Percentiles rank a stretch among this genome's conserved stretches.
Evolutionary conservation across 345 rosid species (phyloP).

Genomic region (Acer negundo): DNA sequence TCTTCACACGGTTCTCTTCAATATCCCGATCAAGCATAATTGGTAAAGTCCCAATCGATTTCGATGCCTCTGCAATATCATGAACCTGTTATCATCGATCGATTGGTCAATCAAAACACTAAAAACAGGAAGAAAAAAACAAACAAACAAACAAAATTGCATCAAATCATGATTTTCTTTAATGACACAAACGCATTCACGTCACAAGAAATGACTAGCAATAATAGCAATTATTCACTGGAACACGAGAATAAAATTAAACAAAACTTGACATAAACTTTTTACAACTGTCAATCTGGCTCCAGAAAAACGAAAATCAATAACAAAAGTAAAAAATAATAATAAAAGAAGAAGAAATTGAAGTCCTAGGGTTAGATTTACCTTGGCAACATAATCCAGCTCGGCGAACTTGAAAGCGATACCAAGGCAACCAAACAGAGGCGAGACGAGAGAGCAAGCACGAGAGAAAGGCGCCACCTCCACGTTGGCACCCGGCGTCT

Average conservation of each 20-base stretch:
- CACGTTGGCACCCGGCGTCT: constrained; percentile 44
- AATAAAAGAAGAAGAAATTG: no score
- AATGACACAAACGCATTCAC: neutral
- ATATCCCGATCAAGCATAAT: constrained; percentile 66
- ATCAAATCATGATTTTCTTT: neutral
- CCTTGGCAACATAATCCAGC: constrained; percentile 96
- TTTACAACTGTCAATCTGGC: no score
- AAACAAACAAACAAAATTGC: neutral
- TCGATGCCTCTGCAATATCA: constrained; percentile 76
- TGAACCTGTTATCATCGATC: constrained; percentile 51
- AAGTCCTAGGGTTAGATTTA: constrained; percentile 15
- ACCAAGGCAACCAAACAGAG: constrained; percentile 89
- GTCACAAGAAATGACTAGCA: neutral
- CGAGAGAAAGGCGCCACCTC: constrained; percentile 72
- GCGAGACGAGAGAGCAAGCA: constrained; percentile 90
- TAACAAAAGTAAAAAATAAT: neutral
- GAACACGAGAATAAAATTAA: neutral
- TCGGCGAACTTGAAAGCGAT: constrained; percentile 97
- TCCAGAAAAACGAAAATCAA: neutral
- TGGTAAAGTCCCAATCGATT: constrained; percentile 54
- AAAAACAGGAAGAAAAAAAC: no score
- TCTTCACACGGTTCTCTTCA: constrained; percentile 50
- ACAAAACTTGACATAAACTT: no score
- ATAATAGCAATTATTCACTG: neutral
- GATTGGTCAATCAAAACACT: neutral